phyloP scores from a whole-genome alignment of 495 filamentous ascomycete genomes.

The Neurospora sp. region DNA sequence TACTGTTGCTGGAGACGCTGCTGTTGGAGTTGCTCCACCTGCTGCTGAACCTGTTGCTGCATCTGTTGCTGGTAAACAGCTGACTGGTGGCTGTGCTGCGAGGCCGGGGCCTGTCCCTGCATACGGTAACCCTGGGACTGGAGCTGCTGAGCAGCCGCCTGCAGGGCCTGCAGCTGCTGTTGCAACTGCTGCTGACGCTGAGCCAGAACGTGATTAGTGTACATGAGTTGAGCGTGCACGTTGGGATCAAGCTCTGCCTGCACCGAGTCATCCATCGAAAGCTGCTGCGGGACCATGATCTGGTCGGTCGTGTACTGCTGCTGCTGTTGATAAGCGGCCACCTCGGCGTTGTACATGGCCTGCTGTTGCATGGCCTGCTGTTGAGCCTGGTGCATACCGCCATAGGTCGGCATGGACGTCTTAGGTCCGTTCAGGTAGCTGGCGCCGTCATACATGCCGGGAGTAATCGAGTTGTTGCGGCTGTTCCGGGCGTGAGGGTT shows the following conservation, averaged over 20 bases:
- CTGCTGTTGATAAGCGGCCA: slow-evolving; percentile 15
- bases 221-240: slow-evolving; percentile 71
- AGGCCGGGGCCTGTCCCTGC: slow-evolving; percentile 33
- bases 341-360: neutral
- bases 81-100: slow-evolving; percentile 30
- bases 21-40: slow-evolving; percentile 37
- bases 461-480: slow-evolving; percentile 38
- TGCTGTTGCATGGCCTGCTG: slow-evolving; percentile 12
- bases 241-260: slow-evolving; percentile 68
- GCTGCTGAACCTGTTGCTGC: slow-evolving; percentile 10
- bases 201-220: slow-evolving; percentile 74
- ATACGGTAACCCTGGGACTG: slow-evolving; percentile 71
- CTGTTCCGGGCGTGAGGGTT: slow-evolving; percentile 26
- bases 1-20: slow-evolving; percentile 3
- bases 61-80: slow-evolving; percentile 37
- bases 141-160: slow-evolving; percentile 63
- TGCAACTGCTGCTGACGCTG: slow-evolving; percentile 79
- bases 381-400: slow-evolving; percentile 13
- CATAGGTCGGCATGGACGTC: slow-evolving; percentile 39
- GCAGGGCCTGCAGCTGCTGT: slow-evolving; percentile 46
- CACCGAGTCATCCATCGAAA: slow-evolving; percentile 57
- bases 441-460: slow-evolving; percentile 36
- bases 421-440: slow-evolving; percentile 38
- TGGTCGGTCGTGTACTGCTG: slow-evolving; percentile 59
- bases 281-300: slow-evolving; percentile 66